A percentile compares a stretch with the other conserved stretches of the same genome.
Conservation (phyloP, 2,329 filamentous ascomycete genomes). For the Knufia petricola region DNA sequence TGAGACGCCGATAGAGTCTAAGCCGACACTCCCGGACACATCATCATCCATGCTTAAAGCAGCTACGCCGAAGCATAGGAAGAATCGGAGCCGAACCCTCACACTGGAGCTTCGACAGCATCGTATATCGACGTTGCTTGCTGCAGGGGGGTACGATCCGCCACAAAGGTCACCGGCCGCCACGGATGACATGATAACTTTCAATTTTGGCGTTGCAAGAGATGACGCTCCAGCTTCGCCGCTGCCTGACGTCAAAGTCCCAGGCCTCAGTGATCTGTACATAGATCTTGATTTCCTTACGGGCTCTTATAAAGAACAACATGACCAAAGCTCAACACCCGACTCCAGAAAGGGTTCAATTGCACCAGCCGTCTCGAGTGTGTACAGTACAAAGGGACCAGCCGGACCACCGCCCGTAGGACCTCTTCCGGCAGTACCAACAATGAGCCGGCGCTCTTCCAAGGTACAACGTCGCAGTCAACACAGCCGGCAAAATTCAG, state of each 20-base stretch:
- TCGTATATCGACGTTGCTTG: constrained; percentile 1
- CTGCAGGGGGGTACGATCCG: constrained; percentile 1
- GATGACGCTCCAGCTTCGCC: neutral
- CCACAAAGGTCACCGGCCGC: constrained; percentile 14
- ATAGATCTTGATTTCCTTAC: constrained; percentile 3
- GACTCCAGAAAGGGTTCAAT: neutral
- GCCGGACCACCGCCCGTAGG: constrained; percentile 3
- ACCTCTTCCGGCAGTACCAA: constrained; percentile 5
- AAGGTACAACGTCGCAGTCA: neutral
- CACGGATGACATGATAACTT: constrained; percentile 9
- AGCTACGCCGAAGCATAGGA: constrained; percentile 1
- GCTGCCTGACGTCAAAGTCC: constrained; percentile 3
- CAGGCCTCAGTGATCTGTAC: neutral
- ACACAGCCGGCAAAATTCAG: neutral
- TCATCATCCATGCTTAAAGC: neutral
- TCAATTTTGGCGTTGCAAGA: constrained; percentile 2
- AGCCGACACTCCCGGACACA: constrained; percentile 2
- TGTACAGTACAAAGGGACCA: constrained; percentile 1
- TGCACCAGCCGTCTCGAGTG: neutral
- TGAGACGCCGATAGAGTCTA: neutral
- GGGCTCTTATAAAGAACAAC: neutral
- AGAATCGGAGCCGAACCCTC: constrained; percentile 6
- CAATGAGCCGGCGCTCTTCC: neutral
- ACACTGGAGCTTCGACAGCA: constrained; percentile 6
- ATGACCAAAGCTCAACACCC: neutral